Percentiles rank a stretch among this genome's conserved stretches.
Evolutionary conservation across 495 filamentous ascomycete species (phyloP).

Genomic region (Hypoxylon fragiforme): DNA sequence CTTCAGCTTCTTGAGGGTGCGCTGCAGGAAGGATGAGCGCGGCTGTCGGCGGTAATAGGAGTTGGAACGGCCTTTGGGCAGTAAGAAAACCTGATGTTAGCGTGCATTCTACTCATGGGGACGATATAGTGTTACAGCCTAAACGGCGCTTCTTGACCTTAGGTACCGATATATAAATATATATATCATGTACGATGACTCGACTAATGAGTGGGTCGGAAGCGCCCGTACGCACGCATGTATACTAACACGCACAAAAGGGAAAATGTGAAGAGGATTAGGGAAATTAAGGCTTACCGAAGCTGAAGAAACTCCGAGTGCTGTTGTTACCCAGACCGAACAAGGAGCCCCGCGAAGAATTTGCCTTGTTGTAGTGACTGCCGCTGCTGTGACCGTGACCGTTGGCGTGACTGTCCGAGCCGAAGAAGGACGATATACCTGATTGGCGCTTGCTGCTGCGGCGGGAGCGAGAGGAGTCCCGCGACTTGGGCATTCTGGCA

Average conservation of each 20-base stretch:
- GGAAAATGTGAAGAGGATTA: constrained; percentile 33
- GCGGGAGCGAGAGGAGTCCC: constrained; percentile 36
- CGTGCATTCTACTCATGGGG: no score
- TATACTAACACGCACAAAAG: constrained; percentile 51
- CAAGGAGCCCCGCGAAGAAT: constrained; percentile 54
- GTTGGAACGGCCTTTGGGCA: constrained; percentile 53
- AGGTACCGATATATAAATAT: no score
- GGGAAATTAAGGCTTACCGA: constrained; percentile 49
- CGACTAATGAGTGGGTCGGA: constrained; percentile 49
- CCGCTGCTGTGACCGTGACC: constrained; percentile 35
- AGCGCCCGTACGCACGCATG: constrained; percentile 60
- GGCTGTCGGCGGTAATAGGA: constrained; percentile 75
- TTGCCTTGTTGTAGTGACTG: constrained; percentile 40
- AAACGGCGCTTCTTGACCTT: no score
- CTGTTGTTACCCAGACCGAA: constrained; percentile 55
- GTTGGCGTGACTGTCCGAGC: constrained; percentile 35
- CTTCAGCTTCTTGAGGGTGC: constrained; percentile 69
- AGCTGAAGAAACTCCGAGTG: constrained; percentile 48
- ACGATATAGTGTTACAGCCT: no score
- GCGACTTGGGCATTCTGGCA: constrained; percentile 37
- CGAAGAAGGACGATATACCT: constrained; percentile 40
- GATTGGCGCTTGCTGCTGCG: constrained; percentile 34
- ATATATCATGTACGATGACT: neutral
- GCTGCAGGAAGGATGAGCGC: constrained; percentile 72
- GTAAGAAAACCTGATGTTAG: constrained; percentile 1